Percentiles rank a stretch among this genome's conserved stretches.
phyloP scores from a whole-genome alignment of 352 stramenopile species.

The Pythium chondricola region DNA sequence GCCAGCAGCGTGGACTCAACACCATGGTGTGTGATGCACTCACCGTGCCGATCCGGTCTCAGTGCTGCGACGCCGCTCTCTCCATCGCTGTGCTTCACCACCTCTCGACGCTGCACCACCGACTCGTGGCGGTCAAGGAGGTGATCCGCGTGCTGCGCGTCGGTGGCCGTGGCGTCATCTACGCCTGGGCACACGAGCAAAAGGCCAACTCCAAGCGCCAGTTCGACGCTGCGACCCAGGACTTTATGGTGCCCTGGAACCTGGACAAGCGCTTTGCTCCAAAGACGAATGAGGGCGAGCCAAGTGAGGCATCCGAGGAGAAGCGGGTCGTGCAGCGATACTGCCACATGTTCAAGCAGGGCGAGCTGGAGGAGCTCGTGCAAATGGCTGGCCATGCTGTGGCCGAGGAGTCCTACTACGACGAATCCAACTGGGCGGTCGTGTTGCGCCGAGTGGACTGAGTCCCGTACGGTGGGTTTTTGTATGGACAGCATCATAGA shows the following conservation, averaged over 20 bases:
- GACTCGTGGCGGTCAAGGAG: constrained; percentile 68
- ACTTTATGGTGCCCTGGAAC: constrained; percentile 88
- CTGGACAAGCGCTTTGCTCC: constrained; percentile 53
- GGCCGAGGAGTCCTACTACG: constrained; percentile 78
- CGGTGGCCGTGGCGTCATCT: constrained; percentile 68
- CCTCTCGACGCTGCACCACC: constrained; percentile 66
- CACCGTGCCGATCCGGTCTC: constrained; percentile 61
- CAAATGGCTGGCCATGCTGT: constrained; percentile 44
- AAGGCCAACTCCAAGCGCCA: constrained; percentile 65
- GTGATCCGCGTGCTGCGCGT: constrained; percentile 68
- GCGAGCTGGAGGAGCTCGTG: constrained; percentile 69
- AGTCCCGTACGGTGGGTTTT: constrained; percentile 6
- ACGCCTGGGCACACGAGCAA: constrained; percentile 85
- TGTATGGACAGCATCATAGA: too few species aligned
- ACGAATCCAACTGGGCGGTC: constrained; percentile 85
- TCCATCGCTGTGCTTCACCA: constrained; percentile 86
- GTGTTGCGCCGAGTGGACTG: constrained; percentile 52
- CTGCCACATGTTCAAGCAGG: constrained; percentile 87
- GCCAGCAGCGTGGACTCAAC: constrained; percentile 47
- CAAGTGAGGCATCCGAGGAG: constrained; percentile 3
- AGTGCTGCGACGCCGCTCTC: constrained; percentile 67
- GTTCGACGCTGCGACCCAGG: constrained; percentile 61
- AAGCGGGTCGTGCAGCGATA: constrained; percentile 75
- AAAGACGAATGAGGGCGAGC: neutral
- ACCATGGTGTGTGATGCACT: constrained; percentile 73